Base-by-base conservation (phyloP, 768 basidiomycete species). In the Atractiella rhizophila region DNA sequence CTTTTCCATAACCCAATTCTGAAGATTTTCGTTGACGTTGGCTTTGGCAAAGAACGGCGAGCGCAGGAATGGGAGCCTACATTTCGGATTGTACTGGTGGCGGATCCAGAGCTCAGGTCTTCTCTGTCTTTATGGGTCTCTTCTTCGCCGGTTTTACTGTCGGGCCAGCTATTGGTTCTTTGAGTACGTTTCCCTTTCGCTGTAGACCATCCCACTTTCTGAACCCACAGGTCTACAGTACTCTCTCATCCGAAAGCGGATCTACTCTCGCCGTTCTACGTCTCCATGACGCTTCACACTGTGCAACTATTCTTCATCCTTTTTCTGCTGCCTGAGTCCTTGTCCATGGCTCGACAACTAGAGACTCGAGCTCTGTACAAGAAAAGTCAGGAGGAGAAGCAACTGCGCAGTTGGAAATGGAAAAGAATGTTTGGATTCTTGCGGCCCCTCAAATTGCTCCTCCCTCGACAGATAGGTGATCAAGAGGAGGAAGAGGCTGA, bases 241-340 rank as follows among this genome's bases (percentile, higher is more conserved):
- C 24, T 60, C 28, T 59, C 61, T 50, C 36, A 43, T 11, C 37
- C 44, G 16, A 57, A 39, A 13, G 36, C 23, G 7, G 39, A 37
- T 28, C 31, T 45, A 20, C 28, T 55, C 4, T 44, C 46, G 2
- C 60, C 61, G 15, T 63, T 63, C 51, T 63, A 63, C 49, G 44
- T 58, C 45, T 54, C 55, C 10, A 42, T 57, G 10, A 21, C 33
- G 2, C 31, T 59, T 2, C 57, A 57, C 39, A 23, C 32, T 20
- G 8, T 47, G 29, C 56, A 52, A 32, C 40, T 57, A n/a, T 33
- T 53, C 19, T 11, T 56, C 31, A 43, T 56, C 18, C 24, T 53
- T 15, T 37, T 59, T 37, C 10, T 60, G 19, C 44, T 64, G 8
- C 63, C 63, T 18, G 63, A 64, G 48, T 60, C 59, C 9, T 50